Percentiles rank a stretch among this genome's conserved stretches.
Evolutionary conservation across 1,139 yeast genomes (phyloP).

Genomic region (Eremothecium gossypii): DNA sequence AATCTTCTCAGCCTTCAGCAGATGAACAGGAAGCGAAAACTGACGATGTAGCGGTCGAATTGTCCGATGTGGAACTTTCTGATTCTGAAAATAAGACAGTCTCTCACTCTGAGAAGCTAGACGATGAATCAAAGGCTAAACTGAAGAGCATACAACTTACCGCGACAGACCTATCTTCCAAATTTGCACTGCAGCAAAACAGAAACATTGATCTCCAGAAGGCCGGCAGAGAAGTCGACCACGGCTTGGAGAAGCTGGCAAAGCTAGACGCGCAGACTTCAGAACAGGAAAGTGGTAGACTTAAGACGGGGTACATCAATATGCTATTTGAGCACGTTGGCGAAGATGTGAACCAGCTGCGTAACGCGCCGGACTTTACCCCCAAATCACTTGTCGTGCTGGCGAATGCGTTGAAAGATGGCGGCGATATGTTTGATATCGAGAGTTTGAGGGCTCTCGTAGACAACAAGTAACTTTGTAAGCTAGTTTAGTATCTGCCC

Average conservation of each 20-base stretch:
- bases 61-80: conserved; percentile 31
- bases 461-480: conserved; percentile 6
- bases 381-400: conserved; percentile 49
- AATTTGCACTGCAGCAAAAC: conserved; percentile 13
- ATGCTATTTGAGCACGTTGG: conserved; percentile 52
- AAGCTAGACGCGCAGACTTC: not conserved
- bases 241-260: conserved; percentile 13
- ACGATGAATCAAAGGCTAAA: conserved; percentile 16
- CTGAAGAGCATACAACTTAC: conserved; percentile 23
- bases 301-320: conserved; percentile 45
- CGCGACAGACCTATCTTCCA: conserved; percentile 23
- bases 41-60: conserved; percentile 9
- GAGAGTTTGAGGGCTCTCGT: conserved; percentile 39
- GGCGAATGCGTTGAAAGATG: conserved; percentile 59
- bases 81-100: conserved; percentile 32
- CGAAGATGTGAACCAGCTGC: conserved; percentile 53
- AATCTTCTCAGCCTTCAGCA: conserved; percentile 16
- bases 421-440: conserved; percentile 56
- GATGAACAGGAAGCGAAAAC: conserved; percentile 10
- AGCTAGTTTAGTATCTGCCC: not conserved
- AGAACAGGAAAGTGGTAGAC: conserved; percentile 18
- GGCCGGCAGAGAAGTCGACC: conserved; percentile 15
- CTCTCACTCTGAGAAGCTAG: conserved; percentile 6
- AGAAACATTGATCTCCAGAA: conserved; percentile 19
- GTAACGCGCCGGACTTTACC: conserved; percentile 57